Evolutionary conservation across 176 grass and related monocot genomes (phyloP).

Genomic region (Miscanthus lutarioriparius): DNA sequence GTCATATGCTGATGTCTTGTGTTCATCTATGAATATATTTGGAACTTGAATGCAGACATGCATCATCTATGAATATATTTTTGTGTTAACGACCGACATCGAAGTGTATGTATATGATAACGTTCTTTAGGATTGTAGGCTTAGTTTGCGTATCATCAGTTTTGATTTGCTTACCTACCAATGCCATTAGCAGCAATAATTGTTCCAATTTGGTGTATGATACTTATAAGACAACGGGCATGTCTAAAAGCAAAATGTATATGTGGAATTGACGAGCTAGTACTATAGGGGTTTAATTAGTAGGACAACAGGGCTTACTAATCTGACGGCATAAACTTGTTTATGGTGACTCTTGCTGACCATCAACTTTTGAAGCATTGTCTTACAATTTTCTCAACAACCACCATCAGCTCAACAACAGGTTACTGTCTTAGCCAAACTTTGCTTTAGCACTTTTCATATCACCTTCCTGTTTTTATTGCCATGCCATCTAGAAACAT

Average conservation of each 20-base stretch:
- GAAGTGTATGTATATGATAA: neutral
- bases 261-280: neutral
- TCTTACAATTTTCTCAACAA: constrained; percentile 1
- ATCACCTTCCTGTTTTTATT: constrained; percentile 8
- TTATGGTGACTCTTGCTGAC: constrained; percentile 29
- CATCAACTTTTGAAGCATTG: constrained; percentile 32
- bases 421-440: constrained; percentile 34
- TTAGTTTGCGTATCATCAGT: neutral
- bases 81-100: neutral
- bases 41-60: neutral
- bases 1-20: neutral
- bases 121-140: constrained; percentile 9
- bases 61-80: neutral
- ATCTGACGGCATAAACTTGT: constrained; percentile 32
- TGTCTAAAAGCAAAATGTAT: constrained; percentile 44
- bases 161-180: constrained; percentile 49
- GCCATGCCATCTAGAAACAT: constrained; percentile 9
- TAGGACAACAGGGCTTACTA: neutral
- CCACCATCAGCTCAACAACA: constrained; percentile 4
- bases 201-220: constrained; percentile 13
- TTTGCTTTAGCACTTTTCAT: constrained; percentile 36
- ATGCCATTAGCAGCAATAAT: constrained; percentile 45
- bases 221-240: constrained; percentile 17
- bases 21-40: neutral
- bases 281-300: constrained; percentile 10